phyloP scores from a whole-genome alignment of 2,329 filamentous ascomycete species.

The Phyllosticta capitalensis region DNA sequence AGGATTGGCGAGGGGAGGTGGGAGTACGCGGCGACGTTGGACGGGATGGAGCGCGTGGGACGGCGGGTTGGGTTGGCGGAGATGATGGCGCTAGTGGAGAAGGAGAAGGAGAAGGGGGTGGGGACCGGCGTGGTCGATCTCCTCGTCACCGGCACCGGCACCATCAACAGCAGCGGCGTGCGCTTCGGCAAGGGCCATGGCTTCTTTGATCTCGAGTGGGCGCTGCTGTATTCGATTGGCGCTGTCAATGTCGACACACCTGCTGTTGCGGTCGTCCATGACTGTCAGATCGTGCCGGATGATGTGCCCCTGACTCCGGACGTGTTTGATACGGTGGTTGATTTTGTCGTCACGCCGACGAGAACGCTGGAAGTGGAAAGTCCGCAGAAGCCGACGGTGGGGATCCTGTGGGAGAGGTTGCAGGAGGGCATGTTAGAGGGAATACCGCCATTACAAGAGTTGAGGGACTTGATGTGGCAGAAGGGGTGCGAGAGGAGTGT shows the following conservation, averaged over 20 bases:
- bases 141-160: slow-evolving; percentile 33
- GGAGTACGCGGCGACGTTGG: slow-evolving; percentile 30
- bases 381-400: slow-evolving; percentile 25
- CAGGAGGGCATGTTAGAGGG: slow-evolving; percentile 28
- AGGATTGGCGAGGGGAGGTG: slow-evolving; percentile 19
- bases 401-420: slow-evolving; percentile 31
- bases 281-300: slow-evolving; percentile 33
- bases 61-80: slow-evolving; percentile 26
- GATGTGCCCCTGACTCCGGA: slow-evolving; percentile 24
- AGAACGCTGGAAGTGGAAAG: slow-evolving; percentile 20
- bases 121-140: slow-evolving; percentile 19
- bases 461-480: slow-evolving; percentile 24
- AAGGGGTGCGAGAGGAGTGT: slow-evolving; percentile 25
- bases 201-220: slow-evolving; percentile 38
- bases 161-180: slow-evolving; percentile 30
- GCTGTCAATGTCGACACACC: slow-evolving; percentile 19
- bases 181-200: slow-evolving; percentile 33
- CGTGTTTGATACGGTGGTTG: slow-evolving; percentile 33
- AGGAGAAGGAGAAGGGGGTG: no score
- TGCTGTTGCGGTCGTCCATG: slow-evolving; percentile 31
- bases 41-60: slow-evolving; percentile 37
- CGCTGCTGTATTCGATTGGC: slow-evolving; percentile 28
- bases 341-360: slow-evolving; percentile 32
- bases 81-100: slow-evolving; percentile 19
- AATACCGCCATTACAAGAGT: slow-evolving; percentile 28